A percentile compares a stretch with the other conserved stretches of the same genome.
Conservation (phyloP, 371 early-diverging fungal genomes). For the Mucor velutinosus region DNA sequence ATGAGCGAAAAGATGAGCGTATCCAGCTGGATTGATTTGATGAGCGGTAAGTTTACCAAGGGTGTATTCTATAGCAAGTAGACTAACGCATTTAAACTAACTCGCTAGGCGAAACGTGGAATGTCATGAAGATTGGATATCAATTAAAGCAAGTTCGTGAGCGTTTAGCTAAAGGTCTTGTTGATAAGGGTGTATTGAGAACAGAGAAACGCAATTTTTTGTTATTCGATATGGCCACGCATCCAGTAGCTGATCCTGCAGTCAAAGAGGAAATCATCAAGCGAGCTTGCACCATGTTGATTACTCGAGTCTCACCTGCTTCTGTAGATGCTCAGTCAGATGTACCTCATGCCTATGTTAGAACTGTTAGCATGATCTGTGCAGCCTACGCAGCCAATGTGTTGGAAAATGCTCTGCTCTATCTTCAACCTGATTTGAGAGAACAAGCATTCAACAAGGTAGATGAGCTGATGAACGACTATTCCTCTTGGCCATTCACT, state of each 20-base stretch:
- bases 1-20: constrained; percentile 75
- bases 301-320: constrained; percentile 49
- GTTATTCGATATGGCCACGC: constrained; percentile 96
- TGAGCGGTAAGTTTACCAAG: constrained; percentile 76
- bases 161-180: constrained; percentile 93
- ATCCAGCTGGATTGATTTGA: constrained; percentile 93
- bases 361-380: constrained; percentile 92
- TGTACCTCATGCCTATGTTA: constrained; percentile 55
- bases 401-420: constrained; percentile 88
- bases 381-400: constrained; percentile 96
- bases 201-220: constrained; percentile 95
- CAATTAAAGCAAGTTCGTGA: constrained; percentile 98
- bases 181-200: constrained; percentile 96
- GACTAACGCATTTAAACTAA: neutral
- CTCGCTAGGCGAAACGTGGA: constrained; percentile 95
- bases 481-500: constrained; percentile 78
- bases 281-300: constrained; percentile 76
- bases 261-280: constrained; percentile 87
- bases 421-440: constrained; percentile 81
- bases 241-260: constrained; percentile 84
- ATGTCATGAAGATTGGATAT: constrained; percentile 93
- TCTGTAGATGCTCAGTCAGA: constrained; percentile 46
- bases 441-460: constrained; percentile 88
- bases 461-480: constrained; percentile 88
- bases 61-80: neutral